Evolutionary conservation across 2,329 filamentous ascomycete species (phyloP).

Genomic region (Emydomyces testavorans): DNA sequence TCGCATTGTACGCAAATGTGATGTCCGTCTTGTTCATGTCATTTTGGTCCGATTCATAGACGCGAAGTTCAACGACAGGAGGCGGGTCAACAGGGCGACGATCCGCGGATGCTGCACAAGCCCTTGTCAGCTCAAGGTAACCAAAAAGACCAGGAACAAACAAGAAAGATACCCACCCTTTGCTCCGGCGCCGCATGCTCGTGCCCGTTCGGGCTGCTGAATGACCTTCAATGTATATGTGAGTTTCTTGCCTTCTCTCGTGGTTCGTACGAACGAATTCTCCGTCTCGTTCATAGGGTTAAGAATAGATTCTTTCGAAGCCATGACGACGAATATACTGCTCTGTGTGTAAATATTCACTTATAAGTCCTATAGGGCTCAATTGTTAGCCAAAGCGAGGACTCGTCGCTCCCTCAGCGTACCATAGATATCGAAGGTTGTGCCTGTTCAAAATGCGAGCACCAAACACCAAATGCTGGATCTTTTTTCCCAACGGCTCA

Average conservation of each 20-base stretch:
- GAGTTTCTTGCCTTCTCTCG: constrained; percentile 62
- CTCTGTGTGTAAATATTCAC: not conserved
- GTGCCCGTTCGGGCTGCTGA: constrained; percentile 85
- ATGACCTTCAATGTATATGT: constrained; percentile 76
- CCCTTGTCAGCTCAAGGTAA: constrained; percentile 6
- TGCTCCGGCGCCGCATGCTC: constrained; percentile 87
- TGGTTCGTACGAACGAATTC: constrained; percentile 46
- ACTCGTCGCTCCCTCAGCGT: no score
- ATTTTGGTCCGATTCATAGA: constrained; percentile 55
- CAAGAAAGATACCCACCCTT: constrained; percentile 55
- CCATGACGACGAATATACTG: constrained; percentile 29
- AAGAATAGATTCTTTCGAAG: constrained; percentile 27
- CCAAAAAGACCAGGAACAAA: not conserved
- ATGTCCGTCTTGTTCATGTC: constrained; percentile 55
- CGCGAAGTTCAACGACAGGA: constrained; percentile 80
- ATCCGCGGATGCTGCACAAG: constrained; percentile 62
- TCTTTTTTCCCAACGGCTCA: no score
- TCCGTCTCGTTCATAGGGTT: constrained; percentile 45
- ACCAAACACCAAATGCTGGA: no score
- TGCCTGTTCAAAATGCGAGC: no score
- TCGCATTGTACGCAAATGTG: constrained; percentile 87
- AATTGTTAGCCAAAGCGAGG: not conserved
- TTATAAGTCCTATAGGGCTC: not conserved
- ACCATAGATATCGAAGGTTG: no score
- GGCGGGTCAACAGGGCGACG: constrained; percentile 88